Evolutionary conservation across 2,329 filamentous ascomycete genomes (phyloP).

Genomic region (Nannizzia gypsea): DNA sequence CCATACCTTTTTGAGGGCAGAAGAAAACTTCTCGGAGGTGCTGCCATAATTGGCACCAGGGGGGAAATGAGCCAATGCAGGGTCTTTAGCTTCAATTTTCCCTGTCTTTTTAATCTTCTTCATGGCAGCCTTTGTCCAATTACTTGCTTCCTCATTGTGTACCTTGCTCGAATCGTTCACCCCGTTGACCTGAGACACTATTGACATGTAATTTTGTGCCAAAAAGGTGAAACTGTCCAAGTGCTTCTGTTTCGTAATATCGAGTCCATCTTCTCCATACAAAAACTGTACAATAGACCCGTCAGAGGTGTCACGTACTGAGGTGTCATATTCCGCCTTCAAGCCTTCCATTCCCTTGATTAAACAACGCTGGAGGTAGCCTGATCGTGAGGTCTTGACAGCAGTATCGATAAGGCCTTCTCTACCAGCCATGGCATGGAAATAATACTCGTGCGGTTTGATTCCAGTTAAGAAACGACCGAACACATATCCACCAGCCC

Average conservation of each 20-base stretch:
- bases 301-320: slow-evolving; percentile 76
- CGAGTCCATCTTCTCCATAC: slow-evolving; percentile 91
- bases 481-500: slow-evolving; percentile 86
- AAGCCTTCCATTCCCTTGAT: slow-evolving; percentile 98
- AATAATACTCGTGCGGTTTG: slow-evolving; percentile 94
- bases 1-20: slow-evolving; percentile 50
- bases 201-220: slow-evolving; percentile 69
- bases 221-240: slow-evolving; percentile 83
- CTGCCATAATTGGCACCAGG: slow-evolving; percentile 65
- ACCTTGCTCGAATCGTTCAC: slow-evolving; percentile 43
- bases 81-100: slow-evolving; percentile 58
- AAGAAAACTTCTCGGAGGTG: slow-evolving; percentile 77
- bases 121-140: slow-evolving; percentile 54
- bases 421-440: slow-evolving; percentile 98
- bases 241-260: slow-evolving; percentile 89
- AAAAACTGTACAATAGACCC: slow-evolving; percentile 89
- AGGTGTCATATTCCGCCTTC: slow-evolving; percentile 82
- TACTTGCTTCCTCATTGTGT: slow-evolving; percentile 54
- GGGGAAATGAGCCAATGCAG: slow-evolving; percentile 59
- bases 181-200: slow-evolving; percentile 65
- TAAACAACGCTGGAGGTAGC: slow-evolving; percentile 89
- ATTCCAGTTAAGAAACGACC: slow-evolving; percentile 97
- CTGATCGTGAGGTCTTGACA: slow-evolving; percentile 94
- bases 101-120: slow-evolving; percentile 69
- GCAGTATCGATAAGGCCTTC: slow-evolving; percentile 98